Evolutionary conservation across 176 grass and related monocot genomes (phyloP).

Genomic region (Pontederia crassipes): DNA sequence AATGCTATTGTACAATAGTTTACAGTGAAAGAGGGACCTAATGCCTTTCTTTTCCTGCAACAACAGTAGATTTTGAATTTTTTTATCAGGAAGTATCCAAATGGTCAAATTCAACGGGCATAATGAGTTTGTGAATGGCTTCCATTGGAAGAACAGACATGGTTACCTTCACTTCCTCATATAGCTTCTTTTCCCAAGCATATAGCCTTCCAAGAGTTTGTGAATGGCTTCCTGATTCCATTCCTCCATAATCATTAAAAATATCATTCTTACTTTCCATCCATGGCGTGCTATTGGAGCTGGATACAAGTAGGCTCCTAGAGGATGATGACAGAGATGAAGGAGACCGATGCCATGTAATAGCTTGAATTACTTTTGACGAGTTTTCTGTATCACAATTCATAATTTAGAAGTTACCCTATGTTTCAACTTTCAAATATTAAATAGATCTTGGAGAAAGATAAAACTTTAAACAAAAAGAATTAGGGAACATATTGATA

Average conservation of each 20-base stretch:
- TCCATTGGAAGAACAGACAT: not conserved
- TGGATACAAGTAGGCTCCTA: constrained; percentile 45
- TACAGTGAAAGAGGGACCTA: no score
- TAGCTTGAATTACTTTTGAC: constrained; percentile 75
- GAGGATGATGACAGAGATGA: constrained; percentile 60
- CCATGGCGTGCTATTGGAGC: constrained; percentile 57
- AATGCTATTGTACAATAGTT: no score
- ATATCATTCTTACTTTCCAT: constrained; percentile 67
- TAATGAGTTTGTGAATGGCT: not conserved
- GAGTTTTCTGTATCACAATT: constrained; percentile 58
- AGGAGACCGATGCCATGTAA: constrained; percentile 75
- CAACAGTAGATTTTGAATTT: no score
- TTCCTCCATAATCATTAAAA: constrained; percentile 59
- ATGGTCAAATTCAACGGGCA: not conserved
- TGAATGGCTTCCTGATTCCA: constrained; percentile 85
- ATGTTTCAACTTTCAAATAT: no score
- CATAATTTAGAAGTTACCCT: constrained; percentile 19
- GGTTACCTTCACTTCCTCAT: constrained; percentile 92
- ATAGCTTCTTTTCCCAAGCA: constrained; percentile 97
- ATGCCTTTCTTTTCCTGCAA: no score
- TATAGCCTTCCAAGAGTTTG: constrained; percentile 79
- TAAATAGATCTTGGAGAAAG: no score
- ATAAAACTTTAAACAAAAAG: no score
- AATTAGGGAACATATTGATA: no score
- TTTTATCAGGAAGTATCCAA: not conserved